Base-by-base conservation (phyloP, 2,329 filamentous ascomycete genomes). In the Trichoderma guizhouense region DNA sequence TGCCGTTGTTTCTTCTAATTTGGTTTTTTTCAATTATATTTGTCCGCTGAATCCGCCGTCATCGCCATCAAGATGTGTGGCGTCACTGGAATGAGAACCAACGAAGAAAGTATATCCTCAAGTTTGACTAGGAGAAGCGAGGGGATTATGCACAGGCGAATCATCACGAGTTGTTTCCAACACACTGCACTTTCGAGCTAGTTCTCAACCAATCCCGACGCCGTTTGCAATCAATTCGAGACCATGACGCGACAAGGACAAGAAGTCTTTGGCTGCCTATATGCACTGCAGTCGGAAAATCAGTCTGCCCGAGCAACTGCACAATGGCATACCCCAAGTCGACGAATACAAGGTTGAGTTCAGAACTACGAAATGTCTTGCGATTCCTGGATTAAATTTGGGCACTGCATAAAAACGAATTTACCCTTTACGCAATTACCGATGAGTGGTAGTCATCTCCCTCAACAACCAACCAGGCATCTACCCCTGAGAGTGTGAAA, bases 1-100 rank as follows among this genome's bases (percentile, higher is more conserved):
- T 39, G 34, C 21, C 34, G n/a, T 39, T n/a, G 55, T 32, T n/a
- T 30, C 55, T 32, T 18, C 34, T 30, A 21, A 39, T 39, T 18
- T 36, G 24, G 15, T 7, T 21, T 36, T 63, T 63, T 34, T 7
- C 9, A 34, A 39, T 39, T 43, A 24, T 18, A 14, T 63, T 24
- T 12, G 28, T 9, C 34, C 34, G 3, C 30, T 14, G 30, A 60
- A 60, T 15, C 57, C 57, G 57, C 12, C n/a, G 28, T 34, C 6
- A 47, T 43, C 34, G 36, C 26, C 34, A 36, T 39, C 60, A 47
- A 63, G 60, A 69, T 69, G 55, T 69, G 66, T 69, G 66, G 66
- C 60, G 57, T 69, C 57, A 69, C 53, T n/a, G 39, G 15, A 9
- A 43, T 2, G 39, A 43, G 3, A 43, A 43, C 1, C 39, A 43